phyloP scores from a whole-genome alignment of 2,329 filamentous ascomycete genomes.

The Fusarium ramigenum region DNA sequence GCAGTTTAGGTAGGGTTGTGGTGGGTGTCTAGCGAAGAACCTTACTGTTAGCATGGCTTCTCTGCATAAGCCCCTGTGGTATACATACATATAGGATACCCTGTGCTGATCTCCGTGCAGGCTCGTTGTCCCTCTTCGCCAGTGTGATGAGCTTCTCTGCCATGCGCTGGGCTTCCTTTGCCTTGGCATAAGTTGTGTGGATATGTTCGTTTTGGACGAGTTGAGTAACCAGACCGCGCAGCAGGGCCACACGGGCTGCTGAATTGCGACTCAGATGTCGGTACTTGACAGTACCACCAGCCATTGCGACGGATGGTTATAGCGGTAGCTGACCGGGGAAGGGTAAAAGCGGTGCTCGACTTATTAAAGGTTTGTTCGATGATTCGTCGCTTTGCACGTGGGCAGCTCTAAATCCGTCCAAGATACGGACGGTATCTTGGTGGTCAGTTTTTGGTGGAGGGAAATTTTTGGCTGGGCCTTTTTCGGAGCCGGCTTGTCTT shows the following conservation, averaged over 20 bases:
- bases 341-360: neutral
- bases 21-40: constrained; percentile 66
- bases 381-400: constrained; percentile 20
- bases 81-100: constrained; percentile 83
- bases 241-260: constrained; percentile 87
- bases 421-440: neutral
- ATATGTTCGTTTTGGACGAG: constrained; percentile 94
- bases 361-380: neutral
- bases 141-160: constrained; percentile 95
- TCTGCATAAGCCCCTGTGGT: neutral
- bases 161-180: constrained; percentile 93
- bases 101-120: constrained; percentile 77
- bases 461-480: constrained; percentile 47
- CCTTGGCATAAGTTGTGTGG: constrained; percentile 94
- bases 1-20: constrained; percentile 82
- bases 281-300: constrained; percentile 86
- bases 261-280: constrained; percentile 88
- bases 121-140: constrained; percentile 91
- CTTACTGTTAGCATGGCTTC: constrained; percentile 13
- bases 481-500: constrained; percentile 45
- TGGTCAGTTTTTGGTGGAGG: constrained; percentile 41
- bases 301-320: constrained; percentile 66
- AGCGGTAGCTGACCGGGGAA: neutral
- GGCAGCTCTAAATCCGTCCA: constrained; percentile 9
- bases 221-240: constrained; percentile 95